These are phyloP conservation scores for Crithidia thermophila DNA, from an alignment of 208 protist genomes.

Conservation along the genomic window DNA sequence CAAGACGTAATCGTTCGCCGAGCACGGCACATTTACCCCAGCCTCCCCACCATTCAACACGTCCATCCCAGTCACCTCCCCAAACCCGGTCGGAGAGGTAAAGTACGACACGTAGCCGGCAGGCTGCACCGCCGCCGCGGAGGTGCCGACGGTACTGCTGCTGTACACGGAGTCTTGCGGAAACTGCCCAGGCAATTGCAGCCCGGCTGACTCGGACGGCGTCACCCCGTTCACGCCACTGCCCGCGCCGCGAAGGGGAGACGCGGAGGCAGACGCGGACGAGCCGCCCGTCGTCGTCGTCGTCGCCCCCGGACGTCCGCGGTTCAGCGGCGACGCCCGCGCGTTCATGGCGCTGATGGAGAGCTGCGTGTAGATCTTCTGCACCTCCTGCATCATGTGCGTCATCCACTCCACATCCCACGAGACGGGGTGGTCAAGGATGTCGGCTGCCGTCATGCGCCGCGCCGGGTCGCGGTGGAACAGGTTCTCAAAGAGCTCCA, in stretches of 20 bases:
- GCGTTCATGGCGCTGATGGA: slow-evolving; percentile 15
- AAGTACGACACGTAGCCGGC: slow-evolving; percentile 16
- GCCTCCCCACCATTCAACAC: slow-evolving; percentile 1
- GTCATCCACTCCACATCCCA: slow-evolving; percentile 82
- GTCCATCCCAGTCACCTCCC: slow-evolving; percentile 3
- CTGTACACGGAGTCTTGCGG: neutral
- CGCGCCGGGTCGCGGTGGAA: slow-evolving; percentile 69
- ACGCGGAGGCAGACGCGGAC: neutral
- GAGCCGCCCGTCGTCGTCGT: neutral
- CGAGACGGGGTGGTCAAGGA: slow-evolving; percentile 77
- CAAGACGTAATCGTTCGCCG: slow-evolving; percentile 19
- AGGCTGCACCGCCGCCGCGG: slow-evolving; percentile 11
- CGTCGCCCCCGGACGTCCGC: neutral
- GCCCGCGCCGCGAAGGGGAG: neutral
- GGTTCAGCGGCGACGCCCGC: neutral
- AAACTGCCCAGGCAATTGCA: neutral
- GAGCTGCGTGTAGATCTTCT: slow-evolving; percentile 33
- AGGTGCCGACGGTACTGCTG: neutral
- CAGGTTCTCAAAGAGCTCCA: slow-evolving; percentile 72
- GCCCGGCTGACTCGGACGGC: neutral
- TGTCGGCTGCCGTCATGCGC: slow-evolving; percentile 73
- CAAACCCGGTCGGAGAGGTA: neutral
- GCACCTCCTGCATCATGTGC: slow-evolving; percentile 57
- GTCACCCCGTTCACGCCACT: neutral
- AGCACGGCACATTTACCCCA: slow-evolving; percentile 16